A percentile compares a stretch with the other conserved stretches of the same genome.
These are phyloP conservation scores for Eremothecium cymbalariae DNA, from an alignment of 1,139 yeast species.

Conservation along the genomic window DNA sequence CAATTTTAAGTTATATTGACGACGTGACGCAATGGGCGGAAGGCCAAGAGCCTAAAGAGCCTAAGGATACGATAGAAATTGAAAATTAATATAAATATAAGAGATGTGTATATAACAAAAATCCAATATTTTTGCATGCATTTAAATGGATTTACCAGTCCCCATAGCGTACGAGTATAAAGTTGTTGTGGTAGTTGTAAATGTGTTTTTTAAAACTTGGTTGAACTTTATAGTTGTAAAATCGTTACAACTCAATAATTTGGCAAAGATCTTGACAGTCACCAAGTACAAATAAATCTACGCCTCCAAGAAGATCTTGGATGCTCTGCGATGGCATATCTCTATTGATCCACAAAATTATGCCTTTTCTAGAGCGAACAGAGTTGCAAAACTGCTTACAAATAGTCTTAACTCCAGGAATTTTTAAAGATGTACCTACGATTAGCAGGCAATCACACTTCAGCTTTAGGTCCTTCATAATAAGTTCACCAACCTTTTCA, in stretches of 20 bases:
- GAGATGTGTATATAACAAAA: slow-evolving; percentile 2
- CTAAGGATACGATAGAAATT: slow-evolving; percentile 63
- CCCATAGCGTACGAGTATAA: too few species aligned
- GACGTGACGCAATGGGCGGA: slow-evolving; percentile 98
- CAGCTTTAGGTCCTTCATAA: slow-evolving; percentile 54
- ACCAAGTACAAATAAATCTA: slow-evolving; percentile 50
- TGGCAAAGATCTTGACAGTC: slow-evolving; percentile 43
- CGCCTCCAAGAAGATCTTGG: slow-evolving; percentile 43
- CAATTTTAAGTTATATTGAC: slow-evolving; percentile 85
- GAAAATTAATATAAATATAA: slow-evolving; percentile 35
- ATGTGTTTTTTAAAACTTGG: too few species aligned
- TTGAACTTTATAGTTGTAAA: too few species aligned
- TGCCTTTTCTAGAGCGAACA: slow-evolving; percentile 52
- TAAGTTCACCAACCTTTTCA: slow-evolving; percentile 67
- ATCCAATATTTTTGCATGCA: slow-evolving; percentile 1
- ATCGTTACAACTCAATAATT: too few species aligned
- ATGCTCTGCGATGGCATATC: slow-evolving; percentile 45
- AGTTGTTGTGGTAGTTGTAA: too few species aligned
- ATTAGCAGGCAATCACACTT: slow-evolving; percentile 72
- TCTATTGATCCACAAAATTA: slow-evolving; percentile 49
- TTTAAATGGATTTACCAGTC: too few species aligned
- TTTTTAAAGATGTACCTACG: slow-evolving; percentile 79
- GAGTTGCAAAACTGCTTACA: slow-evolving; percentile 62
- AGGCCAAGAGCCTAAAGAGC: slow-evolving; percentile 93
- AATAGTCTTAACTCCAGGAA: slow-evolving; percentile 75